phyloP scores from a whole-genome alignment of 371 early-diverging fungal genomes.

The Mucor lusitanicus region DNA sequence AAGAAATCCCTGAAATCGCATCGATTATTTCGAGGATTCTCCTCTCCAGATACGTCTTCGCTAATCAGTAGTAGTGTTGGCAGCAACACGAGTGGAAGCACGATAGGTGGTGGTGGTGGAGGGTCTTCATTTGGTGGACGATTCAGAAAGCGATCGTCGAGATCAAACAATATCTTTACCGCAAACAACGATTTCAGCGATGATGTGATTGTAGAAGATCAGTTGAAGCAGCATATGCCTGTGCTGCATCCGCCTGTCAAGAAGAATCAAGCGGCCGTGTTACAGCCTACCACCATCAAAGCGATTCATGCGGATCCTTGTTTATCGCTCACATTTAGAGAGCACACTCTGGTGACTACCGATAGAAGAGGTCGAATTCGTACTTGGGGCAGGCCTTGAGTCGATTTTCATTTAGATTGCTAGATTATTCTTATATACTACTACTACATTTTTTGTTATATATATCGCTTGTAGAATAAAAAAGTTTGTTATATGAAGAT shows the following conservation, averaged over 20 bases:
- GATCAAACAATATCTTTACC: slow-evolving; percentile 6
- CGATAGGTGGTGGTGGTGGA: no score
- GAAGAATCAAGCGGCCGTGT: slow-evolving; percentile 73
- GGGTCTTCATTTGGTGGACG: slow-evolving; percentile 6
- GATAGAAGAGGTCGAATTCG: slow-evolving; percentile 82
- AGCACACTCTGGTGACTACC: slow-evolving; percentile 78
- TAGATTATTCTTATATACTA: background rate
- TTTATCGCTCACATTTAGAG: slow-evolving; percentile 27
- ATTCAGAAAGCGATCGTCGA: slow-evolving; percentile 14
- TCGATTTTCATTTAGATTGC: no score
- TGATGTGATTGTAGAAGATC: slow-evolving; percentile 12
- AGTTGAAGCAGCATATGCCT: slow-evolving; percentile 18
- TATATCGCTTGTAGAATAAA: background rate
- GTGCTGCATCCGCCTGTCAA: slow-evolving; percentile 66
- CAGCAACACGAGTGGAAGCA: background rate
- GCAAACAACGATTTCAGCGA: background rate
- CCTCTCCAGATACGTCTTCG: slow-evolving; percentile 9
- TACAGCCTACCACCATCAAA: slow-evolving; percentile 78
- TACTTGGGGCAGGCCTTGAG: slow-evolving; percentile 66
- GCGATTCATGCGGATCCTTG: slow-evolving; percentile 76
- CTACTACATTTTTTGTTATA: background rate
- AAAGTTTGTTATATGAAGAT: background rate
- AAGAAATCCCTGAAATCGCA: slow-evolving; percentile 23
- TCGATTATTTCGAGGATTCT: slow-evolving; percentile 21
- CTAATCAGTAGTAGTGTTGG: background rate